phyloP scores from a whole-genome alignment of 345 rosid genomes.

The Adansonia digitata region DNA sequence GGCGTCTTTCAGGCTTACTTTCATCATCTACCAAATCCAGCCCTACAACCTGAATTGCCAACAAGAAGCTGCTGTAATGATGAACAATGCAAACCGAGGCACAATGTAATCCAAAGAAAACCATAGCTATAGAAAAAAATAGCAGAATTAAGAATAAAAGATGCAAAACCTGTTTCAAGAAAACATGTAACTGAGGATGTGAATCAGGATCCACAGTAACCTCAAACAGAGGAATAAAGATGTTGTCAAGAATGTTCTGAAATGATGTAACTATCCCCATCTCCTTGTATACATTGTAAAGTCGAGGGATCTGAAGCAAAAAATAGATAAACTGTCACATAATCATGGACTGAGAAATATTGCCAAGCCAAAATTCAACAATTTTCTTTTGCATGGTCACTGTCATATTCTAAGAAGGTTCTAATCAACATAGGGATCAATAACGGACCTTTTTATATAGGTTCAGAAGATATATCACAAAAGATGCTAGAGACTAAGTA shows the following conservation, averaged over 20 bases:
- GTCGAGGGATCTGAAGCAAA: conserved; percentile 76
- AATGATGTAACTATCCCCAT: conserved; percentile 99
- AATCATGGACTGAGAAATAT: neutral
- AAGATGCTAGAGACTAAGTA: neutral
- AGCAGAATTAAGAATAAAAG: neutral
- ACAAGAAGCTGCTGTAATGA: conserved; percentile 5
- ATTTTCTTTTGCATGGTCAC: neutral
- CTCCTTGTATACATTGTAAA: conserved; percentile 94
- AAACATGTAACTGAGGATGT: conserved; percentile 97
- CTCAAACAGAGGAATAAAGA: conserved; percentile 95
- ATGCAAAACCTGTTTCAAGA: conserved; percentile 78
- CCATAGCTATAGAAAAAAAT: neutral
- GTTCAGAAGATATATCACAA: neutral
- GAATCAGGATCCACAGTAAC: conserved; percentile 98
- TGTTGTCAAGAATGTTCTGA: conserved; percentile 97
- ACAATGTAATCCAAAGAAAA: neutral
- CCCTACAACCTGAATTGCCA: conserved; percentile 77
- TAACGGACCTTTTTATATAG: too few species aligned
- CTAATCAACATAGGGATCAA: neutral
- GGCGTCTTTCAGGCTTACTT: conserved; percentile 99
- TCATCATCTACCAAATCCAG: conserved; percentile 98
- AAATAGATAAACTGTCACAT: conserved; percentile 7
- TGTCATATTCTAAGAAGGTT: neutral
- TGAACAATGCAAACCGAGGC: neutral
- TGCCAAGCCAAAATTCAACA: neutral